phyloP scores from a whole-genome alignment of 805 yeast species.

The Saturnispora sekii region DNA sequence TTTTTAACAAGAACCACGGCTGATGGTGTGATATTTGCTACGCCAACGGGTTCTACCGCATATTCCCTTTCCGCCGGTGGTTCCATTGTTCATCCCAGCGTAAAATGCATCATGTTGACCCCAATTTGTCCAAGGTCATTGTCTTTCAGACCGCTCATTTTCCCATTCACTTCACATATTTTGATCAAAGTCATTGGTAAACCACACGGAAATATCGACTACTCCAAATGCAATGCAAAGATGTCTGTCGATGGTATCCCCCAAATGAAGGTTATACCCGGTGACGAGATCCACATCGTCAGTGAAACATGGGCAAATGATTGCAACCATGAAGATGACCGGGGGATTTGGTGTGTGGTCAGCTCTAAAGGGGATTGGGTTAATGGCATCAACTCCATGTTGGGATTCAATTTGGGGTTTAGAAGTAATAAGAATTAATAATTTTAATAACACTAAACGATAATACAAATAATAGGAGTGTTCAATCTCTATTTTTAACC shows the following conservation, averaged over 20 bases:
- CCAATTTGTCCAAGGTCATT: constrained; percentile 90
- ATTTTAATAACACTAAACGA: neutral
- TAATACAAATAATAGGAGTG: neutral
- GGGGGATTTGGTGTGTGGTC: constrained; percentile 85
- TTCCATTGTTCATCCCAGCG: constrained; percentile 82
- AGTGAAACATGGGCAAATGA: constrained; percentile 56
- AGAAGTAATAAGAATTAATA: constrained; percentile 24
- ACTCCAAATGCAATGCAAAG: constrained; percentile 33
- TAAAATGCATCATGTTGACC: constrained; percentile 70
- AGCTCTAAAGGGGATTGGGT: constrained; percentile 86
- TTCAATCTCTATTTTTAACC: constrained; percentile 14
- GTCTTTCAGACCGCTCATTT: constrained; percentile 78
- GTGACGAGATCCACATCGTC: constrained; percentile 70
- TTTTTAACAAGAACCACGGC: constrained; percentile 84
- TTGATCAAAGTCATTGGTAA: constrained; percentile 49
- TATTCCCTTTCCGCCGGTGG: constrained; percentile 88
- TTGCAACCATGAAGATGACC: constrained; percentile 11
- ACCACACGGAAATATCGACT: constrained; percentile 24
- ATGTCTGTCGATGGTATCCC: constrained; percentile 80
- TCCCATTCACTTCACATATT: constrained; percentile 73
- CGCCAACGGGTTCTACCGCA: constrained; percentile 96
- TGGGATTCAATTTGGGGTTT: constrained; percentile 84
- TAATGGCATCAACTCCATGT: constrained; percentile 71
- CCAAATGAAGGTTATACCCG: constrained; percentile 55
- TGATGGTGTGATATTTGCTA: constrained; percentile 76